Conservation (phyloP, 2,329 filamentous ascomycete species). For the Verticillium nonalfalfae region DNA sequence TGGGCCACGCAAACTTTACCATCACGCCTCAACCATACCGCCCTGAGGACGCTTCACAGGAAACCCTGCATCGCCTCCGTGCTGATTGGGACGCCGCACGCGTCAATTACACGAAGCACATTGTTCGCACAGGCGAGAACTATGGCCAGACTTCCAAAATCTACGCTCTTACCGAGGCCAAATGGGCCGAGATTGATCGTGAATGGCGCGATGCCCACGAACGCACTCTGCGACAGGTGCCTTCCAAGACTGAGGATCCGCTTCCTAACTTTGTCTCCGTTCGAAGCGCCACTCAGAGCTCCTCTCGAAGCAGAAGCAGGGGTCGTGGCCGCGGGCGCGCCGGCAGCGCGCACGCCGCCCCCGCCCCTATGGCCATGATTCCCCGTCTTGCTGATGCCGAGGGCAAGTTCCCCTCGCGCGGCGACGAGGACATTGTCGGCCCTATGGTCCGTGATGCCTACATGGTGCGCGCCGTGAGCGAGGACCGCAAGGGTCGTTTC, state of each 20-base stretch:
- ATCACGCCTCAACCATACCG: conserved; percentile 78
- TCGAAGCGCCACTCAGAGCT: conserved; percentile 22
- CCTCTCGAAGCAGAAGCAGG: conserved; percentile 30
- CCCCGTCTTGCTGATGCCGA: conserved; percentile 64
- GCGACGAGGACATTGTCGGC: conserved; percentile 88
- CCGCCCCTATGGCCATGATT: conserved; percentile 38
- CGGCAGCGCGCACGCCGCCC: conserved; percentile 31
- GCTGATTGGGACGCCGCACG: conserved; percentile 79
- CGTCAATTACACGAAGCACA: conserved; percentile 82
- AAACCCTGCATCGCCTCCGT: conserved; percentile 55
- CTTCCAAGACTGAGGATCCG: conserved; percentile 22
- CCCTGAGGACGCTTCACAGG: conserved; percentile 54
- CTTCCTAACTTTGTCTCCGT: conserved; percentile 11
- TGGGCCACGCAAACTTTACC: conserved; percentile 91
- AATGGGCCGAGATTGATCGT: conserved; percentile 77
- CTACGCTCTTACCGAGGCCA: conserved; percentile 77
- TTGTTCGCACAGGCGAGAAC: conserved; percentile 82
- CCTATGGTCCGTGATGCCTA: conserved; percentile 68
- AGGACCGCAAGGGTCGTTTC: conserved; percentile 39
- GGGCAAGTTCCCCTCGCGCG: conserved; percentile 82
- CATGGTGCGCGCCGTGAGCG: conserved; percentile 40
- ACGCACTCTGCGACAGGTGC: conserved; percentile 49
- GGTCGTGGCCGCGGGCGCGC: conserved; percentile 30
- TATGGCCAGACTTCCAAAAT: conserved; percentile 87
- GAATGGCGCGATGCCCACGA: conserved; percentile 69